Base-by-base conservation (phyloP, 2,329 filamentous ascomycete species). In the Escovopsis sp. region DNA sequence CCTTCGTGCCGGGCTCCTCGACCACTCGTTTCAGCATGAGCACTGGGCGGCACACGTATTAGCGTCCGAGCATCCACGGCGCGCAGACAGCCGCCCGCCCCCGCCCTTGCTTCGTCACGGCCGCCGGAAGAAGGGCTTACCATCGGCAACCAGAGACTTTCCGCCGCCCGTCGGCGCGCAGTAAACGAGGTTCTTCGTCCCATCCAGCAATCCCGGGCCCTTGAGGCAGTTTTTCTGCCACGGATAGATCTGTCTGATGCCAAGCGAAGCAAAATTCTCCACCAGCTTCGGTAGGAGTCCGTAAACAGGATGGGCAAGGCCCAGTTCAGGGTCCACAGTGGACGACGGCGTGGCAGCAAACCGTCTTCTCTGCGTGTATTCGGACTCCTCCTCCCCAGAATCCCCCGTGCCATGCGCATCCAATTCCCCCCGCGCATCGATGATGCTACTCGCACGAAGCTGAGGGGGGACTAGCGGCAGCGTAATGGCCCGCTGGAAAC, bases 211-310 rank as follows among this genome's bases (percentile, higher is more conserved):
- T 0, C 79, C 77, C 4, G 71, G 72, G 0, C 74, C 73, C 35
- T 79, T 61, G 7, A 87, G 62, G 47, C 81, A 87, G 38, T 76
- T 73, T 34, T 79, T 79, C 54, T 86, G 81, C 81, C 81, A 87
- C 2, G 78, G 76, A 46, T 86, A 86, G 39, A 86, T 86, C 43
- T 68, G 70, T 28, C 63, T 68, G 37, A 87, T 79, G n/a, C 80
- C 80, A 27, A 81, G 60, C 0, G 61, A 56, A 33, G 63, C 65
- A 47, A 86, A 70, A 47, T 85, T 86, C 14, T 62, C 55, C 3
- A 81, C 69, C 27, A 86, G 57, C 17, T 62, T 54, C 0, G 55
- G 43, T 3, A 78, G 74, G 12, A 87, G 60, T 8, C 61, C 69
- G 57, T 85, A 87, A 27, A 58, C 59, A 1, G 68, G 60, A 51